Conservation (phyloP, 2,329 filamentous ascomycete species). For the Fusarium torulosum region DNA sequence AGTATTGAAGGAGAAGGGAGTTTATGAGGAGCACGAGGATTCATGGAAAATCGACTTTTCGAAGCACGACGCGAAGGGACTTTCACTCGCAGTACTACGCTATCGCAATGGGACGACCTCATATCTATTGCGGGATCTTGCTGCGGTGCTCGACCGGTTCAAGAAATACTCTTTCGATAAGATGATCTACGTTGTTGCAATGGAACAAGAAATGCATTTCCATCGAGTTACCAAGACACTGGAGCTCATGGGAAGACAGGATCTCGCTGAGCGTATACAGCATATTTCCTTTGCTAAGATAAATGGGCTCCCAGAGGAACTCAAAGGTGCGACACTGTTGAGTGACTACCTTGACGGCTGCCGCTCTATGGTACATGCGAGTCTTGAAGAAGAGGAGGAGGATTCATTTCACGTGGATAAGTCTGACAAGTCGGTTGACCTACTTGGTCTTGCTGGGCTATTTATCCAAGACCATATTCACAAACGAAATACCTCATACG, state of each 20-base stretch:
- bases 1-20: conserved; percentile 68
- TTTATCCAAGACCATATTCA: conserved; percentile 47
- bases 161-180: conserved; percentile 75
- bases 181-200: conserved; percentile 83
- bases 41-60: conserved; percentile 77
- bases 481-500: conserved; percentile 43
- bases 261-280: conserved; percentile 52
- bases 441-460: conserved; percentile 31
- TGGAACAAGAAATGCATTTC: conserved; percentile 78
- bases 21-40: conserved; percentile 74
- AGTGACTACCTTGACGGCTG: conserved; percentile 41
- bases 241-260: conserved; percentile 52
- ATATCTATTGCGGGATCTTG: conserved; percentile 78
- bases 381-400: conserved; percentile 24
- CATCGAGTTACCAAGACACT: conserved; percentile 75
- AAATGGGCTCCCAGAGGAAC: conserved; percentile 28
- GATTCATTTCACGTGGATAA: conserved; percentile 14
- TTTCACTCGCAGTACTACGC: conserved; percentile 75
- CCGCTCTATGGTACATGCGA: conserved; percentile 2
- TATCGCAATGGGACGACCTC: conserved; percentile 61
- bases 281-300: conserved; percentile 69
- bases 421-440: conserved; percentile 27
- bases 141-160: conserved; percentile 73
- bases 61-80: conserved; percentile 78
- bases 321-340: conserved; percentile 33